Evolutionary conservation across 352 stramenopile species (phyloP), one percentile per base, ranked within the genome.

Genomic region (Globisporangium megalacanthum): DNA sequence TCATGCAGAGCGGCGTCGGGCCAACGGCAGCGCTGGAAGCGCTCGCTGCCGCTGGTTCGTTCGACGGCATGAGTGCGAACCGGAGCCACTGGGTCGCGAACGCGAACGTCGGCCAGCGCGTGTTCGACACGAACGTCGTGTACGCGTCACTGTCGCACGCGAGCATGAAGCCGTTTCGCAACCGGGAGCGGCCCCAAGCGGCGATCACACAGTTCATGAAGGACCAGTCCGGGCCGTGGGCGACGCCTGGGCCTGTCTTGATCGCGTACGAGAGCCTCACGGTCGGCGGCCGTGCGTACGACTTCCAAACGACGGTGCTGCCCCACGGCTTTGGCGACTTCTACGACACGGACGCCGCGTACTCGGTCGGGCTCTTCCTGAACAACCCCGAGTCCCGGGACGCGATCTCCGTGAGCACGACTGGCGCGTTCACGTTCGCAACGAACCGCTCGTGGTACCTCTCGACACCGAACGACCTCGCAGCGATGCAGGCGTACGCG

Each of bases 1-100:
- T 97, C 17, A 84, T 93, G 60, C 72, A 89, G 52, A 88, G 69
- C 45, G 86, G 82, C 17, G 77, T 97, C 33, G 88, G 86, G 7
- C 77, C 79, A 2, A 45, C 63, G 29, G 60, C 79, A 3, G 68
- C 89, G 53, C 68, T 96, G 19, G 47, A 77, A 14, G 31, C 68
- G 15, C 65, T 87, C 2, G 53, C 52, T 11, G 41, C 61, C n/a
- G 31, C 60, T 9, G 52, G 39, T 8, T 49, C 17, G 11, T 62
- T 58, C 39, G 48, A 48, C 7, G 60, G 60, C 11, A 48, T 62
- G 37, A 49, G 58, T n/a, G n/a, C n/a, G 31, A 39, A 36, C 13
- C 56, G 48, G 31, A 49, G 46, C 4, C 11, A 14, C 14, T 56
- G 46, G 55, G n/a, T 47, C 6, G 35, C 54, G 11, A 56, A 56